Conservation (phyloP, 1,284 basidiomycete genomes). For the Trichosporon ovoides region DNA sequence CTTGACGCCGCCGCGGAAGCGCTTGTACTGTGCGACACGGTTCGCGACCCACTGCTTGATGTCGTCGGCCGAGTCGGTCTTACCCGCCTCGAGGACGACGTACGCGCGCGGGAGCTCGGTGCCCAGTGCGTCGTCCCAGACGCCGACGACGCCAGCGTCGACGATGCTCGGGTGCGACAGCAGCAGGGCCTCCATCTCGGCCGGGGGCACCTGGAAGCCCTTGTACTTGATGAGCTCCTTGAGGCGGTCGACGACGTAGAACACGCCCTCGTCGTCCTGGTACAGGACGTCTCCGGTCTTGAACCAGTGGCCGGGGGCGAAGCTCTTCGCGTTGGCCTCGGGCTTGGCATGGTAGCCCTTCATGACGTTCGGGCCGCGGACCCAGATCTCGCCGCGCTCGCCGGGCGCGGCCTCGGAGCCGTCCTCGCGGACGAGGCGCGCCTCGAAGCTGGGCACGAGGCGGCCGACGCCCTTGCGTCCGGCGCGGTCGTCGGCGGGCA, state of each 20-base stretch:
- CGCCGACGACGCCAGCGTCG: constrained; percentile 66
- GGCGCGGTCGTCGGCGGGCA: constrained; percentile 28
- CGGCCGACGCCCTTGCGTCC: constrained; percentile 63
- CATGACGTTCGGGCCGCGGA: constrained; percentile 72
- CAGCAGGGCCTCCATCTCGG: constrained; percentile 70
- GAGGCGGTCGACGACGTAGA: constrained; percentile 51
- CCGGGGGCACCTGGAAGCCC: constrained; percentile 63
- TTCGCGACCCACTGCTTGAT: constrained; percentile 57
- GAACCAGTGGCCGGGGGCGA: constrained; percentile 58
- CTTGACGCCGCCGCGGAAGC: constrained; percentile 51
- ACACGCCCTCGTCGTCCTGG: constrained; percentile 58
- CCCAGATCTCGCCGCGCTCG: constrained; percentile 73
- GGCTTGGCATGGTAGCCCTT: constrained; percentile 64
- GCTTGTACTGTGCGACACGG: constrained; percentile 53
- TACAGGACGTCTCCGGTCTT: constrained; percentile 70
- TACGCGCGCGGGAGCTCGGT: constrained; percentile 65
- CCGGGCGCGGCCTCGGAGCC: constrained; percentile 52
- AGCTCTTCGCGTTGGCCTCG: constrained; percentile 58
- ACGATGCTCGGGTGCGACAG: constrained; percentile 65
- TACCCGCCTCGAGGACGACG: constrained; percentile 58
- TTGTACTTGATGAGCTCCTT: constrained; percentile 80
- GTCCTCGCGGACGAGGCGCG: constrained; percentile 58
- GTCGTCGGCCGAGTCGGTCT: constrained; percentile 28
- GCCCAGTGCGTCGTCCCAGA: constrained; percentile 58
- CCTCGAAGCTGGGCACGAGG: constrained; percentile 71